phyloP scores from a whole-genome alignment of 257 asterid species.

The Solanum habrochaites region DNA sequence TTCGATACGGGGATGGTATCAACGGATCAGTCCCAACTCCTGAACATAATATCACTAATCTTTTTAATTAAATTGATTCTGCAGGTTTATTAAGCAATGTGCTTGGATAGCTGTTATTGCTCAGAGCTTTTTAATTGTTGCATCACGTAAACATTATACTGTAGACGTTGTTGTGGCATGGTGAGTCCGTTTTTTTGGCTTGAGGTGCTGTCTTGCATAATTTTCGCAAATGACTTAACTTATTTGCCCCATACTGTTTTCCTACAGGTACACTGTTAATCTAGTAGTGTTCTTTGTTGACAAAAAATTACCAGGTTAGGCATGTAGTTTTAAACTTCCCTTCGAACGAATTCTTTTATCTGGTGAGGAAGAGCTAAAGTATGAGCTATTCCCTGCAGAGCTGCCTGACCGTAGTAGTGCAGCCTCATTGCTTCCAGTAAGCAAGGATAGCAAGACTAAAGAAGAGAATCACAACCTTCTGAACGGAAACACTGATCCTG shows the following conservation, averaged over 20 bases:
- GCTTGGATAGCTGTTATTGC: constrained; percentile 67
- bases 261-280: constrained; percentile 87
- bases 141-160: constrained; percentile 91
- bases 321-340: background rate
- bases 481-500: constrained; percentile 37
- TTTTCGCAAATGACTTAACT: background rate
- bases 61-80: background rate
- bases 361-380: background rate
- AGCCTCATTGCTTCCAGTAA: constrained; percentile 55
- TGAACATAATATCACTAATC: background rate
- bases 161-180: constrained; percentile 97
- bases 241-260: background rate
- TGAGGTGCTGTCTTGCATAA: background rate
- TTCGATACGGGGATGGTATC: background rate
- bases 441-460: constrained; percentile 51
- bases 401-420: constrained; percentile 66
- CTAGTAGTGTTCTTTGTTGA: constrained; percentile 89
- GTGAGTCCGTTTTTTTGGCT: constrained; percentile 20
- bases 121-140: constrained; percentile 89
- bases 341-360: background rate
- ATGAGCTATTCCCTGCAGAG: constrained; percentile 28
- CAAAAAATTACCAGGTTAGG: constrained; percentile 21
- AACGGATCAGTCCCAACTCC: background rate
- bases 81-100: constrained; percentile 72
- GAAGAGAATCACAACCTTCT: constrained; percentile 54